Base-by-base conservation (phyloP, 257 asterid genomes). In the Scutellaria baicalensis region DNA sequence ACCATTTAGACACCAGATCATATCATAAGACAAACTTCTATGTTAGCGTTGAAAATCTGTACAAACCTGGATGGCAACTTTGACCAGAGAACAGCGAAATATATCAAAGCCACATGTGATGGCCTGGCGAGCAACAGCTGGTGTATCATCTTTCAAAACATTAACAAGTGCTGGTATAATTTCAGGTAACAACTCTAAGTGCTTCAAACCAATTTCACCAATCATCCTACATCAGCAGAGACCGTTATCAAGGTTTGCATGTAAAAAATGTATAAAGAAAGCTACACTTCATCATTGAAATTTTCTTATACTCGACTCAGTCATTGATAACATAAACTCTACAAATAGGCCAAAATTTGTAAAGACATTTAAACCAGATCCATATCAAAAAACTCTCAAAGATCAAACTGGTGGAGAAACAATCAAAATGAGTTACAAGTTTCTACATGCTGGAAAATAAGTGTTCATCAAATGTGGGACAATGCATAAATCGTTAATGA, bases 111-210 rank as follows among this genome's bases (percentile, higher is more conserved):
- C 93, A 52, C 91, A 93, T 63, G 83, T 74, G 72, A 93, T 89
- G 70, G 96, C 95, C 81, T 93, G 98, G 33, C 97, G 87, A 81
- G 92, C 96, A 79, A 89, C 99, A 68, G 99, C 92, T 3, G 97
- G 97, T 55, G 85, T 83, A 49, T 84, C 96, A 57, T 93, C 99
- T 61, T 81, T 84, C 84, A 91, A 67, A 74, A 80, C 84, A 68
- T 85, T 81, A 33, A 87, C 78, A 64, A 93, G 77, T 45, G 81
- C 88, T 27, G 97, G 98, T 55, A 93, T 77, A 13, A 91, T 86
- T 77, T 89, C 96, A 70, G 97, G 96, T 67, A 93, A 75, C 79
- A 87, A 79, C 77, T 91, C 89, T 63, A 75, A 68, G 81, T 84
- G 85, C 81, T 84, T 86, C 85, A 87, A 74, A 63, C 97, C 98